phyloP scores from a whole-genome alignment of 768 basidiomycete species.

The Mrakia hoshinonis region DNA sequence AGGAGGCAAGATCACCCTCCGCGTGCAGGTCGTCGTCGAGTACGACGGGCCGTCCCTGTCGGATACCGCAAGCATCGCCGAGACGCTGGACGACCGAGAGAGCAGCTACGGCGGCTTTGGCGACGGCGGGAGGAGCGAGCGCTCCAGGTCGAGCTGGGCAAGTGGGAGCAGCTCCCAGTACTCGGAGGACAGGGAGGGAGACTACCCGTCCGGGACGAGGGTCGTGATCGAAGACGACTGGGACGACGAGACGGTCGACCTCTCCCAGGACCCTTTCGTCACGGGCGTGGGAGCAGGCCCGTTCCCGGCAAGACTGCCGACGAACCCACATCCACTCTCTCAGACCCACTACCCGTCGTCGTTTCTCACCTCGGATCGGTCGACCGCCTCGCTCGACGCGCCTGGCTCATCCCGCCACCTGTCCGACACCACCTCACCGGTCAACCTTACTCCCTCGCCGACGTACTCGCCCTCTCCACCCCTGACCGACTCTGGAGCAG shows the following conservation, averaged over 20 bases:
- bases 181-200: background rate
- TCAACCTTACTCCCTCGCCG: background rate
- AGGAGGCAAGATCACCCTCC: constrained; percentile 63
- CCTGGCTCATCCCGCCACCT: background rate
- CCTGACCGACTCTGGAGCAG: constrained; percentile 1
- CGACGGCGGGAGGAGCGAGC: constrained; percentile 13
- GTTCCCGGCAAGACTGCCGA: background rate
- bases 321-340: constrained; percentile 17
- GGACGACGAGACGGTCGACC: constrained; percentile 26
- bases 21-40: constrained; percentile 68
- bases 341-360: constrained; percentile 17
- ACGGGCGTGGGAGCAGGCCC: background rate
- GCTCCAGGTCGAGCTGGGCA: constrained; percentile 19
- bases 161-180: constrained; percentile 12
- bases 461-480: background rate
- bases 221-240: constrained; percentile 28
- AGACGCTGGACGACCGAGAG: constrained; percentile 23
- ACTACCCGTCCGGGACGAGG: constrained; percentile 16
- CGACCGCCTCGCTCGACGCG: background rate
- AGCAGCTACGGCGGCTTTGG: constrained; percentile 11
- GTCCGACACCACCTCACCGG: background rate
- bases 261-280: constrained; percentile 18
- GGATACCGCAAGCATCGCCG: constrained; percentile 68
- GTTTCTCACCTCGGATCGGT: constrained; percentile 3
- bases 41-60: constrained; percentile 87